phyloP scores from a whole-genome alignment of 75 land plant species.

The Pseudotsuga menziesii region DNA sequence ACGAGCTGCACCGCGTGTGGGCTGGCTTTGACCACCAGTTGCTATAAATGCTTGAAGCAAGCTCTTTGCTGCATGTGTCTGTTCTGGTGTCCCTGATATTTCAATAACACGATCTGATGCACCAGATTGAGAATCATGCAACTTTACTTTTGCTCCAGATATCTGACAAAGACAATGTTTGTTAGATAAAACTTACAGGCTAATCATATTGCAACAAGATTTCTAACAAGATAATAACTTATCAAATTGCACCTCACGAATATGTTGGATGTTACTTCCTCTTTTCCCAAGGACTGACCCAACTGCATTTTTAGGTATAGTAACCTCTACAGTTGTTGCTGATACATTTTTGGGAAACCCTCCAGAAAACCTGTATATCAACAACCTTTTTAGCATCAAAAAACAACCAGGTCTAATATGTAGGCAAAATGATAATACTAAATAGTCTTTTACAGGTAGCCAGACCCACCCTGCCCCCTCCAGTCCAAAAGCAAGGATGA shows the following conservation, averaged over 20 bases:
- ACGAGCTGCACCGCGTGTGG: not conserved
- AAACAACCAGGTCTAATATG: not conserved
- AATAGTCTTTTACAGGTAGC: too few species aligned
- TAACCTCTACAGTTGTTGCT: constrained; percentile 18
- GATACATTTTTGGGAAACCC: not conserved
- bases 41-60: constrained; percentile 40
- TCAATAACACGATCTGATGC: constrained; percentile 56
- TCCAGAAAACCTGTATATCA: not conserved
- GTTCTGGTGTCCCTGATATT: constrained; percentile 64
- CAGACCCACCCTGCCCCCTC: too few species aligned
- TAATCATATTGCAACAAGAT: not conserved
- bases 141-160: constrained; percentile 56
- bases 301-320: constrained; percentile 21
- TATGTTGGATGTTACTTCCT: constrained; percentile 31
- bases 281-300: constrained; percentile 33
- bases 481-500: too few species aligned
- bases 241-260: constrained; percentile 21
- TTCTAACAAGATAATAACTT: not conserved
- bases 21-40: constrained; percentile 19
- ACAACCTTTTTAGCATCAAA: not conserved
- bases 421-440: not conserved
- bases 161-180: constrained; percentile 26
- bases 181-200: not conserved
- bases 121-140: constrained; percentile 37
- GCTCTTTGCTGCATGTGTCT: constrained; percentile 55